A percentile compares a stretch with the other conserved stretches of the same genome.
Conservation (phyloP, 345 rosid species). For the Alliaria petiolata region DNA sequence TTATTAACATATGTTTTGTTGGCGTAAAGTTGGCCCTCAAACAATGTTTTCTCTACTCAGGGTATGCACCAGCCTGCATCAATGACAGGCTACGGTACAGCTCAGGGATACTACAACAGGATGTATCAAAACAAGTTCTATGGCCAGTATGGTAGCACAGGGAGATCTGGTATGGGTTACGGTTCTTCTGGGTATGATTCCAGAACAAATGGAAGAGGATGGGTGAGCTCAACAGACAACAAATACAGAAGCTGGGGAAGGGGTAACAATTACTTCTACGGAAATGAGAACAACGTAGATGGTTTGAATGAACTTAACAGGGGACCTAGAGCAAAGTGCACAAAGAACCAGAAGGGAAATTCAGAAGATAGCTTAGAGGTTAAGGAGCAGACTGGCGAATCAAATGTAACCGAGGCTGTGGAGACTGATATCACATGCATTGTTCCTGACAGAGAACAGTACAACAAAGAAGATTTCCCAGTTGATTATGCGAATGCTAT, state of each 20-base stretch:
- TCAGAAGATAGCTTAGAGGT: slow-evolving; percentile 38
- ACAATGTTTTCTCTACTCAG: slow-evolving; percentile 28
- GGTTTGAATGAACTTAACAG: slow-evolving; percentile 86
- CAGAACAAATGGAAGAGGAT: slow-evolving; percentile 57
- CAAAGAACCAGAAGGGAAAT: slow-evolving; percentile 56
- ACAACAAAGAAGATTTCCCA: slow-evolving; percentile 66
- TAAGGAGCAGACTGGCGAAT: slow-evolving; percentile 47
- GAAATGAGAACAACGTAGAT: slow-evolving; percentile 53
- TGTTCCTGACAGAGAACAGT: slow-evolving; percentile 56
- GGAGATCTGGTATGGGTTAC: slow-evolving; percentile 60
- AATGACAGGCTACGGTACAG: slow-evolving; percentile 50
- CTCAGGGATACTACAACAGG: slow-evolving; percentile 58
- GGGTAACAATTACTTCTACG: slow-evolving; percentile 59
- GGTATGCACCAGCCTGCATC: slow-evolving; percentile 58
- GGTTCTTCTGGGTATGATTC: slow-evolving; percentile 72
- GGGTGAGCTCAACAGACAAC: slow-evolving; percentile 53
- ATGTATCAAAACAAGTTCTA: slow-evolving; percentile 64
- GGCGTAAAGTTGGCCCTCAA: not conserved
- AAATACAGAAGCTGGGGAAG: slow-evolving; percentile 67
- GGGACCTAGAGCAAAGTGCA: slow-evolving; percentile 82
- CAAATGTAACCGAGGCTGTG: slow-evolving; percentile 36
- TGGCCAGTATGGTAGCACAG: slow-evolving; percentile 60
- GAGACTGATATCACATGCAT: slow-evolving; percentile 36
- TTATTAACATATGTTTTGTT: too few relatives aligned
- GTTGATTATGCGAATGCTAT: slow-evolving; percentile 66